These are phyloP conservation scores for Schoenoplectus triqueter DNA, from an alignment of 202 grass and related monocot species.

Conservation along the genomic window DNA sequence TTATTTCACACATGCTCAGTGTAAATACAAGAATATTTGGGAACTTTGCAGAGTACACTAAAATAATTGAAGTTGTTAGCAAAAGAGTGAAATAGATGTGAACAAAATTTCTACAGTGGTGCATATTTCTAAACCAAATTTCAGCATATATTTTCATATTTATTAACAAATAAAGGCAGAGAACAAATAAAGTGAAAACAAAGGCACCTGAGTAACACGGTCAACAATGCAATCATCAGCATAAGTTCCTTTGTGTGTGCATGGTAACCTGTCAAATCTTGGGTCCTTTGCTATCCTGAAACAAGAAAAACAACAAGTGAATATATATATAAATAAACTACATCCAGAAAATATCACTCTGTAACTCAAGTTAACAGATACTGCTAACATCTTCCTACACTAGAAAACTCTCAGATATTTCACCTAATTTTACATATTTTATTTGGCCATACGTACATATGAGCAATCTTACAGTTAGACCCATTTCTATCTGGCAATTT, in stretches of 20 bases:
- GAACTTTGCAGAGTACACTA: neutral
- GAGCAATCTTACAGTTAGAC: neutral
- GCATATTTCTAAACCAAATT: neutral
- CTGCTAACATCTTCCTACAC: neutral
- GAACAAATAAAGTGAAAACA: neutral
- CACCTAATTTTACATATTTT: neutral
- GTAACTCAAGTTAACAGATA: neutral
- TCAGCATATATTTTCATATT: conserved; percentile 5
- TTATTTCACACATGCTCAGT: neutral
- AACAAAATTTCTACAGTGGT: neutral
- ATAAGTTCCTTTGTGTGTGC: conserved; percentile 96
- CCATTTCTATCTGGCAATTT: neutral
- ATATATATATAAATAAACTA: conserved; percentile 14
- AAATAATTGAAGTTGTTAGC: neutral
- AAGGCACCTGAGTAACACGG: conserved; percentile 78
- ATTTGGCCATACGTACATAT: neutral
- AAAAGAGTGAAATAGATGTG: neutral
- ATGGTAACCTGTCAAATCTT: conserved; percentile 88
- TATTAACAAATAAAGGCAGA: conserved; percentile 12
- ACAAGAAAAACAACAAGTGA: conserved; percentile 11
- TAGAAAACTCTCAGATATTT: neutral
- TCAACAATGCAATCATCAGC: conserved; percentile 96
- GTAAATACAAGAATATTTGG: neutral
- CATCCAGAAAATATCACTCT: neutral
- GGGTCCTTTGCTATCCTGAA: conserved; percentile 92